Evolutionary conservation across 228 moss, liverwort and hornwort species (phyloP).

Genomic region (Sphagnum magellanicum): DNA sequence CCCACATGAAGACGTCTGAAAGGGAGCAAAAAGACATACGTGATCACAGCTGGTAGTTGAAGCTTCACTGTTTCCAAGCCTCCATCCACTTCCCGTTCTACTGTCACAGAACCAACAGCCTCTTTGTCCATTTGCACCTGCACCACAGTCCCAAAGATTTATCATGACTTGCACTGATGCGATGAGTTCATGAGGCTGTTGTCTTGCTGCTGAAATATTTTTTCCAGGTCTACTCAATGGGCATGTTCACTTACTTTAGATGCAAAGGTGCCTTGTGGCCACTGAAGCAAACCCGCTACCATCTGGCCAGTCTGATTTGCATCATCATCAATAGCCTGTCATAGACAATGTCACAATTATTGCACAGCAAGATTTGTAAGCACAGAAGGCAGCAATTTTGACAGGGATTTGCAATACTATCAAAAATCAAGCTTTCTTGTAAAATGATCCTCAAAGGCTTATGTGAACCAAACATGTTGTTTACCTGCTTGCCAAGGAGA

Average conservation of each 20-base stretch:
- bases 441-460: not conserved
- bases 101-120: constrained; percentile 26
- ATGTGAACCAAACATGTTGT: not conserved
- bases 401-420: too few species aligned
- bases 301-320: constrained; percentile 97
- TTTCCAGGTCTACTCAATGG: not conserved
- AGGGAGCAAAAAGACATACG: constrained; percentile 33
- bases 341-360: not conserved
- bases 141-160: not conserved
- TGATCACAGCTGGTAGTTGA: constrained; percentile 82
- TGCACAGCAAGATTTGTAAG: not conserved
- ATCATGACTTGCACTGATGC: not conserved
- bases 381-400: not conserved
- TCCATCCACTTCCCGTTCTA: constrained; percentile 88
- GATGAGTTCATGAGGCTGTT: not conserved
- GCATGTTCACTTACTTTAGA: constrained; percentile 51
- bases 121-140: not conserved
- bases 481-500: constrained; percentile 82
- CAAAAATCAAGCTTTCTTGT: not conserved
- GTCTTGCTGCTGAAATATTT: not conserved
- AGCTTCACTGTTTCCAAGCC: constrained; percentile 83
- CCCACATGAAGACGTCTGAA: not conserved
- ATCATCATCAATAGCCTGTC: constrained; percentile 92
- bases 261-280: constrained; percentile 97
- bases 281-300: constrained; percentile 86